Evolutionary conservation across 441 rosid genomes (phyloP).

Genomic region (Pelargonium australe): DNA sequence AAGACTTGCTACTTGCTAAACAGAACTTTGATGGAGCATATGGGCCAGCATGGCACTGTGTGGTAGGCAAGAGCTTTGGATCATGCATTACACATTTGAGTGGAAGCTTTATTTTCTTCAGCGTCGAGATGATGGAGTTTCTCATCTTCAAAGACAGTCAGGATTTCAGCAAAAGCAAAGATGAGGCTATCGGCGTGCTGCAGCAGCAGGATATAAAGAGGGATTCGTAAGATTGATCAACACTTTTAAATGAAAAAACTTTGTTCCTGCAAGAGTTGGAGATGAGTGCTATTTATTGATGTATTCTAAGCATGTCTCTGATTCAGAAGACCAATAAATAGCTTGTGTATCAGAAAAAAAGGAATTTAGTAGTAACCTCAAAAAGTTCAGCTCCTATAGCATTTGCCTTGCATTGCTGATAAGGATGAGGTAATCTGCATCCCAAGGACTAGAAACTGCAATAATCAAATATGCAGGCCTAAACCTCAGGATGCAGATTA

Average conservation of each 20-base stretch:
- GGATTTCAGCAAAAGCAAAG: constrained; percentile 38
- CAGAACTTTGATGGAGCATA: constrained; percentile 47
- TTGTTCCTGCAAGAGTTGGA: too few species aligned
- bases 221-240: constrained; percentile 9
- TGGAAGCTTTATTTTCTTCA: constrained; percentile 44
- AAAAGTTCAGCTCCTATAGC: too few species aligned
- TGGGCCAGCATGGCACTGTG: constrained; percentile 49
- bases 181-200: constrained; percentile 36
- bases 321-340: too few species aligned
- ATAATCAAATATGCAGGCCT: background rate
- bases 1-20: background rate
- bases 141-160: constrained; percentile 49
- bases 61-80: constrained; percentile 48
- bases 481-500: constrained; percentile 99
- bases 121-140: constrained; percentile 45
- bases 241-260: too few species aligned
- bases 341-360: too few species aligned
- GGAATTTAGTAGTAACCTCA: too few species aligned
- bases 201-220: constrained; percentile 17
- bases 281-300: too few species aligned
- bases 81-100: constrained; percentile 46
- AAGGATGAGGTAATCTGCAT: constrained; percentile 3
- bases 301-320: too few species aligned
- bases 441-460: background rate
- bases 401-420: background rate